These are phyloP conservation scores for Puccinia horiana DNA, from an alignment of 1,284 basidiomycete genomes.

Conservation along the genomic window DNA sequence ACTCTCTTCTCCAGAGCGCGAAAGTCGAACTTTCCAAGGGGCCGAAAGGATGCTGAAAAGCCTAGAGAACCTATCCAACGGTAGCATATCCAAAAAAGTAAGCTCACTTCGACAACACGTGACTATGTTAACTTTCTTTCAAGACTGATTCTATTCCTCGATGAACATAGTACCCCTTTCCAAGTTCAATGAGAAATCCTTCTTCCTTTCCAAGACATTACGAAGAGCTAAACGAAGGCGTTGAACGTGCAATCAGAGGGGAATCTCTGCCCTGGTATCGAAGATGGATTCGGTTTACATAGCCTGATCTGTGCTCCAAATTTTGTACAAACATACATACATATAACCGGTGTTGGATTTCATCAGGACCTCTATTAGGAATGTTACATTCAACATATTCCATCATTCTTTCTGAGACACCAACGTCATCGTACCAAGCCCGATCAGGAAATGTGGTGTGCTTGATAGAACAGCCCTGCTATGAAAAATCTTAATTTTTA, in stretches of 20 bases:
- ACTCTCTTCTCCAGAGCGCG: not conserved
- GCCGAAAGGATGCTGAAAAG: not conserved
- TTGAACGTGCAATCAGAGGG: slow-evolving; percentile 25
- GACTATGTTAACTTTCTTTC: not conserved
- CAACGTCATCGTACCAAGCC: no score
- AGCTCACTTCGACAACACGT: no score
- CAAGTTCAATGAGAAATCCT: not conserved
- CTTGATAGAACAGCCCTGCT: no score
- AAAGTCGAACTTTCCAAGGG: not conserved
- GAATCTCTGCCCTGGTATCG: slow-evolving; percentile 43
- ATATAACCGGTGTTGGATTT: no score
- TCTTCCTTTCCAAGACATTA: slow-evolving; percentile 37
- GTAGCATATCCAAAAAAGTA: not conserved
- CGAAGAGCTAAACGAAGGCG: slow-evolving; percentile 34
- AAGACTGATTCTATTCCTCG: not conserved
- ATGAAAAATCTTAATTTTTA: no score
- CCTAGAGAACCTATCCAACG: slow-evolving; percentile 4
- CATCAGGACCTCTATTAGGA: no score
- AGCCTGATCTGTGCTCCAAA: no score
- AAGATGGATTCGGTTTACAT: slow-evolving; percentile 36
- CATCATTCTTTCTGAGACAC: no score
- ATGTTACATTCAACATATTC: no score
- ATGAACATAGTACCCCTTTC: slow-evolving; percentile 22
- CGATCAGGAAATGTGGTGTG: no score
- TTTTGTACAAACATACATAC: no score